These are phyloP conservation scores for Rhodotorula sp. DNA, from an alignment of 1,284 basidiomycete genomes.

Conservation along the genomic window DNA sequence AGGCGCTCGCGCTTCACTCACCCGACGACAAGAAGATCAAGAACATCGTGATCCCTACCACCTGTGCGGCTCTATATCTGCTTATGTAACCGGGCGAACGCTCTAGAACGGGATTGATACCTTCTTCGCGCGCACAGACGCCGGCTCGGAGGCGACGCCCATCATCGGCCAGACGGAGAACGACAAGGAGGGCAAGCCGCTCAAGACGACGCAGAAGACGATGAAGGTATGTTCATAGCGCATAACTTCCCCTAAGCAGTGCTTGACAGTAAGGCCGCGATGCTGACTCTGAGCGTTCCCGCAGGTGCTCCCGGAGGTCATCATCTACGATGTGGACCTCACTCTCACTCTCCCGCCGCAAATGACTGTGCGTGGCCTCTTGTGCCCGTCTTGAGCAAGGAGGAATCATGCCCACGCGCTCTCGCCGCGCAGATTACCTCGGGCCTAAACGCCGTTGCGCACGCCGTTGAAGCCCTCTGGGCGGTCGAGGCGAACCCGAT, in stretches of 20 bases:
- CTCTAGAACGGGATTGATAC: no score
- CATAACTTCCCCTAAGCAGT: no score
- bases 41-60: constrained; percentile 57
- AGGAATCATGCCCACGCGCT: no score
- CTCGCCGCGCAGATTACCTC: constrained; percentile 48
- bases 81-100: rapidly evolving
- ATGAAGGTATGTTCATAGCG: constrained; percentile 43
- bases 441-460: constrained; percentile 58
- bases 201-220: constrained; percentile 56
- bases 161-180: constrained; percentile 57
- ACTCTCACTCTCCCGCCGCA: constrained; percentile 55
- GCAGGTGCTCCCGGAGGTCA: constrained; percentile 55
- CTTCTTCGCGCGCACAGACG: constrained; percentile 29
- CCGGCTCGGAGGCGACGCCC: constrained; percentile 57
- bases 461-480: constrained; percentile 57
- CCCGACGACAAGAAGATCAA: constrained; percentile 51
- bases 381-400: no score
- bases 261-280: not conserved
- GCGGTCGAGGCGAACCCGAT: constrained; percentile 55
- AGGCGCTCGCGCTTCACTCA: constrained; percentile 54
- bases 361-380: constrained; percentile 48
- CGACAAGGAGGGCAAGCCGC: constrained; percentile 47
- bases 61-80: constrained; percentile 46
- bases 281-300: not conserved
- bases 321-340: constrained; percentile 57